These are phyloP conservation scores for Hyaloscypha finlandica DNA, from an alignment of 495 filamentous ascomycete species.

Conservation along the genomic window DNA sequence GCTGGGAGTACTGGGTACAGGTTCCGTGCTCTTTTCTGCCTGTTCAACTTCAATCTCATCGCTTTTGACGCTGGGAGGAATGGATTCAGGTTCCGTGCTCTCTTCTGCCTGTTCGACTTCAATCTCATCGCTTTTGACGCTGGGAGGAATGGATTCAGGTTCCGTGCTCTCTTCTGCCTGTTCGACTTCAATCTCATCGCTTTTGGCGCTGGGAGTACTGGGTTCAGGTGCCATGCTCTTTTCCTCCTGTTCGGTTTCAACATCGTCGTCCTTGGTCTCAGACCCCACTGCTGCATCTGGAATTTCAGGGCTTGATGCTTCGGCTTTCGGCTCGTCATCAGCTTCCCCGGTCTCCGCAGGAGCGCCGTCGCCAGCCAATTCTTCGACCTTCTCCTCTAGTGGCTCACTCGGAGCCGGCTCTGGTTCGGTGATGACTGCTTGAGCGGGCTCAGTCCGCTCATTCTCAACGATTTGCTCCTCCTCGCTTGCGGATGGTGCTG, in stretches of 20 bases:
- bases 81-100: background rate
- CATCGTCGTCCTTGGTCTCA: background rate
- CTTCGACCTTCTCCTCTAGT: background rate
- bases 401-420: background rate
- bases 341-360: background rate
- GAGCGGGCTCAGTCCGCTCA: background rate
- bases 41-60: background rate
- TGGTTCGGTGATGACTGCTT: background rate
- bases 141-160: background rate
- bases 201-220: background rate
- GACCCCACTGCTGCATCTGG: background rate
- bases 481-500: background rate
- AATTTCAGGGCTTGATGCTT: background rate
- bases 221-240: background rate
- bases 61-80: background rate
- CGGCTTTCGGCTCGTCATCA: background rate
- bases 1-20: background rate
- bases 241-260: background rate
- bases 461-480: background rate
- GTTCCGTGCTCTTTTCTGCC: background rate
- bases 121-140: background rate
- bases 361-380: background rate
- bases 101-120: background rate
- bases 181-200: background rate
- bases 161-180: background rate